These are phyloP conservation scores for Paralagenidium karlingii DNA, from an alignment of 352 stramenopile genomes.

Conservation along the genomic window DNA sequence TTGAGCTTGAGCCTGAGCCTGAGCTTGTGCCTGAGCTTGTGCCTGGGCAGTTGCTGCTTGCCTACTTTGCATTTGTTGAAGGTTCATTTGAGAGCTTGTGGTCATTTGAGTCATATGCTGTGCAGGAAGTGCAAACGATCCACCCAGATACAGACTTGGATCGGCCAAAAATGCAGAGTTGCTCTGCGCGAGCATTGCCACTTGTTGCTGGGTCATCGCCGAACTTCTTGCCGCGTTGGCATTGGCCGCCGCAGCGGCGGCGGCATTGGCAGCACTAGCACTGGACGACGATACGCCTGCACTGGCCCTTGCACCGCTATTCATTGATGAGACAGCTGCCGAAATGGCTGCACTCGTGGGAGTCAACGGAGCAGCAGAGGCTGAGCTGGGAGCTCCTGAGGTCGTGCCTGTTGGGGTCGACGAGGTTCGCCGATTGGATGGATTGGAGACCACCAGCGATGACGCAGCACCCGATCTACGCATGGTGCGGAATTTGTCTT, in stretches of 20 bases:
- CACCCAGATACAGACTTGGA: slow-evolving; percentile 50
- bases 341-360: slow-evolving; percentile 17
- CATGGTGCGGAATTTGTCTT: slow-evolving; percentile 79
- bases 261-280: not conserved
- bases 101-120: slow-evolving; percentile 32
- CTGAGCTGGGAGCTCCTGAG: slow-evolving; percentile 1
- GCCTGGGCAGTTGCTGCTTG: slow-evolving; percentile 19
- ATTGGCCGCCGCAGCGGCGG: not conserved
- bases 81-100: slow-evolving; percentile 16
- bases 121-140: slow-evolving; percentile 26
- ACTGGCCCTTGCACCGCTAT: not conserved
- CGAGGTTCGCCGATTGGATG: slow-evolving; percentile 28
- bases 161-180: slow-evolving; percentile 41
- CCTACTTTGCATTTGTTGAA: slow-evolving; percentile 31
- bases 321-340: slow-evolving; percentile 13
- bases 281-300: not conserved
- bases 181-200: not conserved
- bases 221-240: too few species aligned
- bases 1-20: slow-evolving; percentile 22
- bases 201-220: too few species aligned
- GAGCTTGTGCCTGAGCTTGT: slow-evolving; percentile 21
- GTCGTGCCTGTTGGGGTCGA: slow-evolving; percentile 8
- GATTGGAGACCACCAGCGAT: slow-evolving; percentile 21
- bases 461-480: slow-evolving; percentile 32
- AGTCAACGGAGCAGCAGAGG: slow-evolving; percentile 7